Base-by-base conservation (phyloP, 2,329 filamentous ascomycete genomes). In the Emmonsiellopsis sp. region DNA sequence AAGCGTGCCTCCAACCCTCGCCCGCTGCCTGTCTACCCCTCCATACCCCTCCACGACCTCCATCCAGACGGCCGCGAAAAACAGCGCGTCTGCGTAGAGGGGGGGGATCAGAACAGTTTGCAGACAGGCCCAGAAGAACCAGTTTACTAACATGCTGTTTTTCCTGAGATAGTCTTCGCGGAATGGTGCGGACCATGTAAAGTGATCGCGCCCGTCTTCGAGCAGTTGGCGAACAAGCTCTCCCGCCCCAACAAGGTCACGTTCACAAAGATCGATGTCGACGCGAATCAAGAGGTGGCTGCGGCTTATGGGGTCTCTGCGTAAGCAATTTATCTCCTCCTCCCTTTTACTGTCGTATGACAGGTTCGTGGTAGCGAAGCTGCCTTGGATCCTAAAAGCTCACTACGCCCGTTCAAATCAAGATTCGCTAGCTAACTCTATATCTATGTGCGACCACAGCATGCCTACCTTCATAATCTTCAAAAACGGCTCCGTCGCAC, bases 381-480 rank as follows among this genome's bases (percentile, higher is more conserved):
- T 27, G 17, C 17, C 17, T 17, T 17, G 17, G 17, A 17, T 17
- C 17, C 17, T 17, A 17, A 17, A 17, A 2, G 17, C 17, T 17
- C 17, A 2, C 17, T 17, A 17, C 17, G 2, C 17, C 17, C 2
- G 21, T 27, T 27, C 21, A 27, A 27, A 27, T 27, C 21, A 27
- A 1, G 21, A 27, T 27, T 4, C 21, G 5, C n/a, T 42, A 11
- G 47, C 47, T 49, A 49, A 33, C 36, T 27, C 21, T 40, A 11
- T 17, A 11, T 27, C 7, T 31, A 32, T 32, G 11, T 42, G 31
- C 11, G 34, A 10, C 36, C 31, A 14, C 55, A 80, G 79, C 58
- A 91, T 92, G 66, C 93, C 93, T 7, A 95, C 91, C n/a, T 95
- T 97, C 70, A 80, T 97, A 65, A 79, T 96, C 63, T 94, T 88